Evolutionary conservation across 164 flowering plant species (phyloP), one percentile per base, ranked within the genome.

Genomic region (Vitis vinifera): DNA sequence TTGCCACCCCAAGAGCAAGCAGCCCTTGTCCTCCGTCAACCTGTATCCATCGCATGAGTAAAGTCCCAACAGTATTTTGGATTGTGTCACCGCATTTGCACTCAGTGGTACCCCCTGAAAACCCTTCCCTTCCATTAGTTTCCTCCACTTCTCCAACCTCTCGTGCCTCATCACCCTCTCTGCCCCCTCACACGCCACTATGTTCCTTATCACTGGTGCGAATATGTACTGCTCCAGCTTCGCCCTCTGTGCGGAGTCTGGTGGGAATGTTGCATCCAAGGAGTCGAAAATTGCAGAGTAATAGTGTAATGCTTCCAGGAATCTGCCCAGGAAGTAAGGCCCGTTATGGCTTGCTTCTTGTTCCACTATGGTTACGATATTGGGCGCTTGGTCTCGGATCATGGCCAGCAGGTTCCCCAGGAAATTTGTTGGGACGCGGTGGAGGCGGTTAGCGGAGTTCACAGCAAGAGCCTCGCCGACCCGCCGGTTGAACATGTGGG

Each of bases 341-440:
- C 89, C 90, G 47, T 89, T 89, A 66, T 85, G 93, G 81, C 89
- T 86, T 0, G 92, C 97, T 66, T 91, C 97, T 75, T 88, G 88
- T 66, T 91, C 97, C 0, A 85, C 91, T 2, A 86, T 67, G 59
- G 90, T 89, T 10, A 89, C 84, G 29, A 91, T 85, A 48, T 87
- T 89, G 2, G 92, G 93, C 0, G 89, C 91, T 69, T 89, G 92
- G 68, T 88, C 92, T 13, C 92, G 75, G 50, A 91, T 83, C 85
- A 89, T 83, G 4, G 80, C 78, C 1, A 91, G 30, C 15, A 91
- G 58, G 76, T 75, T 79, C 13, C 89, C 92, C 0, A 86, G 75
- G 52, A 72, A 69, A 19, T 74, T 75, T 0, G 74, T 76, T 2
- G 91, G 82, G 50, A 91, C 90, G 0, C 79, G 89, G 59, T 91